A percentile compares a stretch with the other conserved stretches of the same genome.
Evolutionary conservation across 805 yeast genomes (phyloP).

Genomic region (Candida maris): DNA sequence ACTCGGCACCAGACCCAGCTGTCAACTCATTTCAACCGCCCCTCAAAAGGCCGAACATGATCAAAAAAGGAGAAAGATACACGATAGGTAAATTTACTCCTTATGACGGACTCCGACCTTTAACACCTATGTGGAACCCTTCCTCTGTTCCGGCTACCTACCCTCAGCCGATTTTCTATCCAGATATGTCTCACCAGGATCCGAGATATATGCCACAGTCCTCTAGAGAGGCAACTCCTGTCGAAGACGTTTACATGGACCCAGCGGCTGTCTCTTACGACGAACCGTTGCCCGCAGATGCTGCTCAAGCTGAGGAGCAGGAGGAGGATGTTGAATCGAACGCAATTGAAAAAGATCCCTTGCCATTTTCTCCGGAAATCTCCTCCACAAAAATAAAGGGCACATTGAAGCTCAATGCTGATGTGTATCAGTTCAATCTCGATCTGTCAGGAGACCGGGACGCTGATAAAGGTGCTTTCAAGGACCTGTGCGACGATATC

Average conservation of each 20-base stretch:
- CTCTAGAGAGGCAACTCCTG: conserved; percentile 4
- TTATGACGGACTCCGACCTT: not conserved
- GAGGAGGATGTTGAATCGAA: conserved; percentile 19
- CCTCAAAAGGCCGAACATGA: not conserved
- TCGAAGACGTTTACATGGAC: conserved; percentile 9
- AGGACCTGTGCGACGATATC: conserved; percentile 17
- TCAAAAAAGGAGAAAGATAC: conserved; percentile 1
- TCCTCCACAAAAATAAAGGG: conserved; percentile 10
- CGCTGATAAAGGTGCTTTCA: conserved; percentile 17
- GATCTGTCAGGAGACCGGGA: conserved; percentile 13
- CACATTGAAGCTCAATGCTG: conserved; percentile 16
- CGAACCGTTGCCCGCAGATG: conserved; percentile 1
- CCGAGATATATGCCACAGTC: not conserved
- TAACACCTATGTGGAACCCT: not conserved
- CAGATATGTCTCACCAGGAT: not conserved
- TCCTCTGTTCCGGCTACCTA: not conserved
- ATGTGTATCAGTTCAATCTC: conserved; percentile 18
- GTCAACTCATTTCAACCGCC: not conserved
- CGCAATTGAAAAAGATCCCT: conserved; percentile 25
- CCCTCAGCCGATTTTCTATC: not conserved
- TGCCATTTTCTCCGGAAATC: conserved; percentile 1
- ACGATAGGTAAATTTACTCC: not conserved
- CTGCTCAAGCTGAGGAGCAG: conserved; percentile 6
- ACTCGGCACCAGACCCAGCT: not conserved
- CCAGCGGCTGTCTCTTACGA: not conserved